Evolutionary conservation across 2,329 filamentous ascomycete species (phyloP).

Genomic region (Epicoccum nigrum): DNA sequence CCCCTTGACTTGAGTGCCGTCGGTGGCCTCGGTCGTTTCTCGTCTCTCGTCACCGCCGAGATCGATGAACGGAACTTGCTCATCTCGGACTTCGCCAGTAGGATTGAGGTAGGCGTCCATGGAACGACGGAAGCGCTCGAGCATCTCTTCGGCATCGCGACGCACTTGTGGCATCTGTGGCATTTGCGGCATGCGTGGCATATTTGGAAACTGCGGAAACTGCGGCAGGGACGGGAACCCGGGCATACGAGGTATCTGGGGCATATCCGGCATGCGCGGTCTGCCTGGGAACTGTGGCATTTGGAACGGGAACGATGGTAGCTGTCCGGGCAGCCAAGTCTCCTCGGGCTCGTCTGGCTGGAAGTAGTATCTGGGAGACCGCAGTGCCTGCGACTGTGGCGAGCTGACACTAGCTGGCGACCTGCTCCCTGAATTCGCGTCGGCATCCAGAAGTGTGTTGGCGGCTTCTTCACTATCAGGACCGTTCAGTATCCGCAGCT

Average conservation of each 20-base stretch:
- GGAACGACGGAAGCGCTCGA: conserved; percentile 46
- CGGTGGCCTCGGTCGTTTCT: conserved; percentile 39
- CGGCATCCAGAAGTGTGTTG: conserved; percentile 41
- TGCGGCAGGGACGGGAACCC: conserved; percentile 41
- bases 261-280: conserved; percentile 36
- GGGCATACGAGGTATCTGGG: conserved; percentile 40
- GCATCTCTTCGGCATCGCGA: conserved; percentile 43
- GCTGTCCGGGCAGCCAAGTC: conserved; percentile 46
- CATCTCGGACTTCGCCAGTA: conserved; percentile 40
- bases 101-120: conserved; percentile 54
- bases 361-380: conserved; percentile 46
- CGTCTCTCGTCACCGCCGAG: conserved; percentile 46
- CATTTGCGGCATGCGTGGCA: conserved; percentile 26
- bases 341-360: conserved; percentile 46
- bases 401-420: conserved; percentile 43
- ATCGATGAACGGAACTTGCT: conserved; percentile 45
- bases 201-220: conserved; percentile 40
- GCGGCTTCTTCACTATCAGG: conserved; percentile 45
- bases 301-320: conserved; percentile 46
- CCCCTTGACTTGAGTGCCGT: conserved; percentile 42
- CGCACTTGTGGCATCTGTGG: conserved; percentile 38
- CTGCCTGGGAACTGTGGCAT: conserved; percentile 44
- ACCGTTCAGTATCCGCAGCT: conserved; percentile 52
- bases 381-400: conserved; percentile 38
- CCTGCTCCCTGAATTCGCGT: conserved; percentile 31